phyloP scores from a whole-genome alignment of 441 rosid genomes.

The Adansonia gregorii region DNA sequence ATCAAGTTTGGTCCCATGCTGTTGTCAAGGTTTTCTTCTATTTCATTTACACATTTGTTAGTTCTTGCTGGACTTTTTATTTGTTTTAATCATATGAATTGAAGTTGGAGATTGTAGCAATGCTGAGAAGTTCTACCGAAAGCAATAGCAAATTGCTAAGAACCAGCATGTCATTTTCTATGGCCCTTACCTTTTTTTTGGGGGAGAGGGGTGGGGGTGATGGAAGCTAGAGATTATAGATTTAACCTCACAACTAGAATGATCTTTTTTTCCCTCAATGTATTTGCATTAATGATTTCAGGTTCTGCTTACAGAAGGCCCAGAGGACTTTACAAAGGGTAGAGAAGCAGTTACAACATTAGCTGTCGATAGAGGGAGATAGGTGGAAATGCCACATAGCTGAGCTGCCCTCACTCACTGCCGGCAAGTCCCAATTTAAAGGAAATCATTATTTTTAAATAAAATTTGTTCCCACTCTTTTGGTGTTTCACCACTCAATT shows the following conservation, averaged over 20 bases:
- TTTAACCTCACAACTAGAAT: background rate
- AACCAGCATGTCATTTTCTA: background rate
- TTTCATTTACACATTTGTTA: background rate
- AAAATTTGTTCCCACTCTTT: conserved; percentile 15
- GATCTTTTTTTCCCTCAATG: conserved; percentile 23
- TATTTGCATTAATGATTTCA: conserved; percentile 41
- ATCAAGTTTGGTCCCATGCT: background rate
- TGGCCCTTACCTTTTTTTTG: background rate
- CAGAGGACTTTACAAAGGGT: conserved; percentile 86
- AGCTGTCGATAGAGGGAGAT: background rate
- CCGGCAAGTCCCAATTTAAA: conserved; percentile 13
- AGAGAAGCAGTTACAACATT: conserved; percentile 30
- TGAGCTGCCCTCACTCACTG: background rate
- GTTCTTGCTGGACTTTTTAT: background rate
- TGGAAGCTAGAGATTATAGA: background rate
- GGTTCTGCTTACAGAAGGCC: conserved; percentile 72
- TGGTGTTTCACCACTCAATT: conserved; percentile 24
- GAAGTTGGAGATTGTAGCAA: background rate
- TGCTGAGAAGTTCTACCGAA: background rate
- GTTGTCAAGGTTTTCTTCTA: background rate
- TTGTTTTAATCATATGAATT: background rate
- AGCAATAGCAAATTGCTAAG: background rate
- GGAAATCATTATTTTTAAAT: conserved; percentile 12
- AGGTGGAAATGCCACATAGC: conserved; percentile 5
- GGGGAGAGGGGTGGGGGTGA: background rate